These are phyloP conservation scores for Hypsizygus marmoreus DNA, from an alignment of 768 basidiomycete species.

Conservation along the genomic window DNA sequence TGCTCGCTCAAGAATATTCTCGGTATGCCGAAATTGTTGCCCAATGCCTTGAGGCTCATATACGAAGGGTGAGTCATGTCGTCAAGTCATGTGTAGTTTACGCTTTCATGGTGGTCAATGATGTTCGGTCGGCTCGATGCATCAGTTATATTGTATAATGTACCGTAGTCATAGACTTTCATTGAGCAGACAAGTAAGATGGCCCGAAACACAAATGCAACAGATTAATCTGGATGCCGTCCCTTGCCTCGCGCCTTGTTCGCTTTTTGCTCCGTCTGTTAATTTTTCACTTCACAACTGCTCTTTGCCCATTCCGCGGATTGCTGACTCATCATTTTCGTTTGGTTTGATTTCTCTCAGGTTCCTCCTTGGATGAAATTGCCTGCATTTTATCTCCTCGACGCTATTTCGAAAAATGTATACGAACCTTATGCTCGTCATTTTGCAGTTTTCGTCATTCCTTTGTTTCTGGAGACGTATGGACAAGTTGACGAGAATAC, in stretches of 20 bases:
- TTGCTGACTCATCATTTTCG: constrained; percentile 70
- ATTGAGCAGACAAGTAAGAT: constrained; percentile 38
- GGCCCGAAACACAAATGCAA: constrained; percentile 25
- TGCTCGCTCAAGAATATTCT: constrained; percentile 86
- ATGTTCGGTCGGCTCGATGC: constrained; percentile 15
- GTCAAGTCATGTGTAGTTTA: constrained; percentile 11
- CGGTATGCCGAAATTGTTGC: constrained; percentile 80
- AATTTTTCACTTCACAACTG: constrained; percentile 5
- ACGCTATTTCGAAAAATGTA: constrained; percentile 96
- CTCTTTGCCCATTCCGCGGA: constrained; percentile 40
- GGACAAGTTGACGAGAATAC: constrained; percentile 81
- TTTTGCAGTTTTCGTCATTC: constrained; percentile 80
- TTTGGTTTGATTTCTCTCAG: constrained; percentile 48
- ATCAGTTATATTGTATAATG: constrained; percentile 30
- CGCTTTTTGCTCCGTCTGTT: constrained; percentile 22
- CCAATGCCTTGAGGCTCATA: constrained; percentile 81
- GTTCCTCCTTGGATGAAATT: constrained; percentile 89
- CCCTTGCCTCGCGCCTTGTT: constrained; percentile 28
- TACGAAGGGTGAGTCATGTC: constrained; percentile 78
- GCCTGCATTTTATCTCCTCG: constrained; percentile 92
- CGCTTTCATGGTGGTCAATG: constrained; percentile 15
- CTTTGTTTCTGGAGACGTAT: constrained; percentile 87
- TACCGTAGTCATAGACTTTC: constrained; percentile 42
- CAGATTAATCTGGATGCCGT: constrained; percentile 16
- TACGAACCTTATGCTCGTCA: constrained; percentile 88